Evolutionary conservation across 495 filamentous ascomycete genomes (phyloP), one percentile per base, ranked within the genome.

Genomic region (Talaromyces borbonicus): DNA sequence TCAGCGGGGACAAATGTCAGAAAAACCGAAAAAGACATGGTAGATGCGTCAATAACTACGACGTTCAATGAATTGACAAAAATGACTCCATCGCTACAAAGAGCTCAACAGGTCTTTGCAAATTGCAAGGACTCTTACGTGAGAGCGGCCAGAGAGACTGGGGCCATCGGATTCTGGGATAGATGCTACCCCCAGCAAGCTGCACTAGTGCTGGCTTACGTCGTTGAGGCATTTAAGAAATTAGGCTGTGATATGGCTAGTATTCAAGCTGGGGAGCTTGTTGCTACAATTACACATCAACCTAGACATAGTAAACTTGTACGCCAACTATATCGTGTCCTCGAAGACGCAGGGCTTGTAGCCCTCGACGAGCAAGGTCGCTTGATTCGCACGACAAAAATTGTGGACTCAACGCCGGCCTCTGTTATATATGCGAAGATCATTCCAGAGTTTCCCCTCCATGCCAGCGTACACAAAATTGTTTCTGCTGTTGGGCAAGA

Each of bases 401-500:
- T 4, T 14, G 56, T 0, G 46, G 52, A 18, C 66, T 67, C 0
- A 32, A 41, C 11, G 63, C 56, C 22, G 51, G 61, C n/a, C 64
- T 60, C 43, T 43, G 58, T 4, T 49, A 45, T 0, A 43, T 74
- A 4, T 52, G 70, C 0, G 41, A 62, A 15, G 55, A 69, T 77
- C 9, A 46, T 68, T 1, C 23, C 14, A 3, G 27, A 44, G 0
- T 65, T 54, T 43, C 72, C 73, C 0, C 68, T 69, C 4, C 62
- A 67, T 15, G 54, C 46, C 0, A 46, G 46, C 4, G 63, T 61
- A 9, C 57, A 71, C 44, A 59, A 61, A 24, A 65, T 78, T 7
- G 63, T 64, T 3, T 63, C 60, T 49, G 66, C 60, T 32, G 61
- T 66, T 0, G 74, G 74, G 5, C 52, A 43, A 8, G 58, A 59